phyloP scores from a whole-genome alignment of 306 rosid genomes.

The Lathyrus aphaca region DNA sequence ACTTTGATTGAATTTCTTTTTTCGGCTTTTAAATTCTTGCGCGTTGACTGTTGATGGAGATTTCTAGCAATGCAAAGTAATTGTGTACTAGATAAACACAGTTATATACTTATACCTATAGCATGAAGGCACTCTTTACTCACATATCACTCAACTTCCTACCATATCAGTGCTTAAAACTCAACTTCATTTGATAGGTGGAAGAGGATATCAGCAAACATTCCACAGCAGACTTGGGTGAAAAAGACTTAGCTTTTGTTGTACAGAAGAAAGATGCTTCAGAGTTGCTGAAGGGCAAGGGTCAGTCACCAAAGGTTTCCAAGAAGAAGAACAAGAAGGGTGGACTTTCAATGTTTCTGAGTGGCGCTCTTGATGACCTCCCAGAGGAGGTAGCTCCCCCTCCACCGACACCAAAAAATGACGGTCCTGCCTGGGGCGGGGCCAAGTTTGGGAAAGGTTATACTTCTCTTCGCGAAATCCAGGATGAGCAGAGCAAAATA shows the following conservation, averaged over 20 bases:
- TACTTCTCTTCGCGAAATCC: constrained; percentile 86
- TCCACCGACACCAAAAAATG: constrained; percentile 60
- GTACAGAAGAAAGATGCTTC: constrained; percentile 50
- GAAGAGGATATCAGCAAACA: constrained; percentile 43
- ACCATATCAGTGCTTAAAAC: constrained; percentile 21
- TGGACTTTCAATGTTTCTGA: constrained; percentile 96
- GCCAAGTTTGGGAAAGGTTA: constrained; percentile 64
- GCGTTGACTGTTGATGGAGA: constrained; percentile 6
- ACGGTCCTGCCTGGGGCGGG: constrained; percentile 98
- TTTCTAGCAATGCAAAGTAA: constrained; percentile 5
- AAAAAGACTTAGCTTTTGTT: constrained; percentile 41
- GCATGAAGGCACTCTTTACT: neutral
- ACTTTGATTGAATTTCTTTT: constrained; percentile 10
- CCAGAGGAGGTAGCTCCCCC: constrained; percentile 60
- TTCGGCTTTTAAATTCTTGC: neutral
- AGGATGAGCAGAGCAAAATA: constrained; percentile 72
- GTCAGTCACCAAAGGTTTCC: constrained; percentile 46
- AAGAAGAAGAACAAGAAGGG: constrained; percentile 91
- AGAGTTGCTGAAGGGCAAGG: constrained; percentile 47
- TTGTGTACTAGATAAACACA: neutral
- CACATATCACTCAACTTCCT: constrained; percentile 30
- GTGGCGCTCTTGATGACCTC: constrained; percentile 83
- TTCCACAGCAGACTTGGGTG: constrained; percentile 39
- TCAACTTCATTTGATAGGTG: constrained; percentile 52
- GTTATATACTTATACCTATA: neutral